Evolutionary conservation across 2,329 filamentous ascomycete genomes (phyloP).

Genomic region (Arthrobotrys entomopaga): DNA sequence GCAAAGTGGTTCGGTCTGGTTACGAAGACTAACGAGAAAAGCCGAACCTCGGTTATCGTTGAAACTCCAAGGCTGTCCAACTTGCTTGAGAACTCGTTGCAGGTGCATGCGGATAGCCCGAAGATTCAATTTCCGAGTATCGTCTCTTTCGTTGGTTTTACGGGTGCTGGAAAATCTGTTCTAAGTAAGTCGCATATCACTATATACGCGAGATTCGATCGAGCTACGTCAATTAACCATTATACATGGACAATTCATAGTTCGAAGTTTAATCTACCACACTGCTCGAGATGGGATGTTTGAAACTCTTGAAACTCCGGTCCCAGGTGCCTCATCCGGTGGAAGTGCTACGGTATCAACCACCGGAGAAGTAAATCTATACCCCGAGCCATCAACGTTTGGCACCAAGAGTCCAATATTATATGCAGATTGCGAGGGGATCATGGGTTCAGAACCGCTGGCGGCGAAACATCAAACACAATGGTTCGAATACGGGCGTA

Average conservation of each 20-base stretch:
- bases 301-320: neutral
- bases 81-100: conserved; percentile 3
- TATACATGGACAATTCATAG: no score
- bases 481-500: neutral
- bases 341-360: neutral
- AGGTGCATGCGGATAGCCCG: conserved; percentile 2
- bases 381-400: conserved; percentile 3
- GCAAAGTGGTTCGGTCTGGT: conserved; percentile 30
- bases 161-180: conserved; percentile 22
- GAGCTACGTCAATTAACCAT: no score
- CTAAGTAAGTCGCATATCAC: conserved; percentile 11
- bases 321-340: neutral
- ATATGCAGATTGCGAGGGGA: conserved; percentile 31
- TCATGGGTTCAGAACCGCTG: neutral
- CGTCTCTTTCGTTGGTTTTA: conserved; percentile 21
- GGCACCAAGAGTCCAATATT: conserved; percentile 14
- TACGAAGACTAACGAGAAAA: no score
- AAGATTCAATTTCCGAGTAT: conserved; percentile 27
- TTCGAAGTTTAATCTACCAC: neutral
- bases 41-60: neutral
- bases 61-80: conserved; percentile 14
- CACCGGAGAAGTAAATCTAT: conserved; percentile 32
- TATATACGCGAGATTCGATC: no score
- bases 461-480: conserved; percentile 5
- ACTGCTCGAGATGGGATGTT: neutral